Conservation (phyloP, 805 yeast genomes). For the Candida nanaspora region DNA sequence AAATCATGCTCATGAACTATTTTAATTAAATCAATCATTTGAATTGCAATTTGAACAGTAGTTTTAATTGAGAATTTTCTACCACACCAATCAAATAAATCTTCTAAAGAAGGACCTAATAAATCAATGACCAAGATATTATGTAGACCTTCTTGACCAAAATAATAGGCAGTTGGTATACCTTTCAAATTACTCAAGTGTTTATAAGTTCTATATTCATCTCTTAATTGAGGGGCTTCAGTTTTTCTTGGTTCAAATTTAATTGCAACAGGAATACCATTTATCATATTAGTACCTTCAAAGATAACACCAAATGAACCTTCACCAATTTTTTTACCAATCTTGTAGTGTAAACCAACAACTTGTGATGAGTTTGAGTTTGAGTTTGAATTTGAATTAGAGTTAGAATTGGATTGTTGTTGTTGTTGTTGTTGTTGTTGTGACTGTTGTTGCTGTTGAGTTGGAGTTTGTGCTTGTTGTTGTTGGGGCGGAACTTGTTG, state of each 20-base stretch:
- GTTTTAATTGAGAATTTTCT: constrained; percentile 83
- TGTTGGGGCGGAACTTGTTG: constrained; percentile 9
- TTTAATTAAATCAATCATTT: constrained; percentile 85
- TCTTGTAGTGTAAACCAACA: constrained; percentile 93
- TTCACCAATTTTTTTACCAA: constrained; percentile 96
- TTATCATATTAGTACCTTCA: constrained; percentile 89
- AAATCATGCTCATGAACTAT: constrained; percentile 83
- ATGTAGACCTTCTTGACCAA: constrained; percentile 97
- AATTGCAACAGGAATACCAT: constrained; percentile 91
- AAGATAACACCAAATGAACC: constrained; percentile 97
- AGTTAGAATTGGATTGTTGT: constrained; percentile 6
- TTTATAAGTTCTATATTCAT: constrained; percentile 93
- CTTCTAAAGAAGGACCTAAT: constrained; percentile 93
- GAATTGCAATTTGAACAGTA: constrained; percentile 88
- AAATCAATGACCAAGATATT: constrained; percentile 91
- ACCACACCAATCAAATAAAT: constrained; percentile 97
- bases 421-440: constrained; percentile 8
- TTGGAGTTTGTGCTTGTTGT: constrained; percentile 6
- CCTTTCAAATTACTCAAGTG: constrained; percentile 77
- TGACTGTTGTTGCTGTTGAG: neutral
- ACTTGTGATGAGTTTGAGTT: constrained; percentile 42
- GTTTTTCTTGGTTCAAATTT: constrained; percentile 95
- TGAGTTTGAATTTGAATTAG: constrained; percentile 7
- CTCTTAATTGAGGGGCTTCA: constrained; percentile 95
- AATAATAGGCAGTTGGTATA: constrained; percentile 93